Percentiles rank a stretch among this genome's conserved stretches.
Conservation (phyloP, 495 filamentous ascomycete genomes). For the Cercophora scortea region DNA sequence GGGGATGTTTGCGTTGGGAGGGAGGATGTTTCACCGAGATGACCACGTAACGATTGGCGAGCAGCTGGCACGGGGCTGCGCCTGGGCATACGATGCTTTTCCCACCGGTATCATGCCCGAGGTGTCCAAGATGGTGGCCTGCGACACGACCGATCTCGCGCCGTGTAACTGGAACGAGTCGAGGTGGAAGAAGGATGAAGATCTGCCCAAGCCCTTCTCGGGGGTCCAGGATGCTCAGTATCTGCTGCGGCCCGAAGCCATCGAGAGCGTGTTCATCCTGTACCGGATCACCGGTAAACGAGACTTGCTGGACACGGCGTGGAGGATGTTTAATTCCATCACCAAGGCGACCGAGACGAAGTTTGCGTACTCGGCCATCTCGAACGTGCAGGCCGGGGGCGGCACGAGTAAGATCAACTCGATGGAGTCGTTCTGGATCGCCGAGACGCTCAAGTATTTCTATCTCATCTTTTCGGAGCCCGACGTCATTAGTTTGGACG, state of each 20-base stretch:
- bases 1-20: conserved; percentile 85
- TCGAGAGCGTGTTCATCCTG: conserved; percentile 67
- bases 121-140: conserved; percentile 44
- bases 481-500: conserved; percentile 60
- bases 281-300: conserved; percentile 67
- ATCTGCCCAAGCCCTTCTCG: conserved; percentile 52
- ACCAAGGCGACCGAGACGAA: conserved; percentile 51
- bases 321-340: conserved; percentile 68
- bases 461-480: conserved; percentile 77
- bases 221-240: conserved; percentile 27
- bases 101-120: conserved; percentile 87
- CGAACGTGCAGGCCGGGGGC: conserved; percentile 32
- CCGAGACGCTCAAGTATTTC: conserved; percentile 51
- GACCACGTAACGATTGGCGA: conserved; percentile 68
- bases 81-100: conserved; percentile 82
- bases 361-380: conserved; percentile 50
- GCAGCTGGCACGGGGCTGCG: conserved; percentile 82
- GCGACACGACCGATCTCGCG: conserved; percentile 30
- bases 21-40: conserved; percentile 60
- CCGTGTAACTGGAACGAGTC: conserved; percentile 21
- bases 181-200: conserved; percentile 25
- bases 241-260: conserved; percentile 54
- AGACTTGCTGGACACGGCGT: conserved; percentile 59
- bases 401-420: conserved; percentile 27
- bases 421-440: conserved; percentile 48